A percentile compares a stretch with the other conserved stretches of the same genome.
These are phyloP conservation scores for Aspergillus panamensis DNA, from an alignment of 495 filamentous ascomycete species.

Conservation along the genomic window DNA sequence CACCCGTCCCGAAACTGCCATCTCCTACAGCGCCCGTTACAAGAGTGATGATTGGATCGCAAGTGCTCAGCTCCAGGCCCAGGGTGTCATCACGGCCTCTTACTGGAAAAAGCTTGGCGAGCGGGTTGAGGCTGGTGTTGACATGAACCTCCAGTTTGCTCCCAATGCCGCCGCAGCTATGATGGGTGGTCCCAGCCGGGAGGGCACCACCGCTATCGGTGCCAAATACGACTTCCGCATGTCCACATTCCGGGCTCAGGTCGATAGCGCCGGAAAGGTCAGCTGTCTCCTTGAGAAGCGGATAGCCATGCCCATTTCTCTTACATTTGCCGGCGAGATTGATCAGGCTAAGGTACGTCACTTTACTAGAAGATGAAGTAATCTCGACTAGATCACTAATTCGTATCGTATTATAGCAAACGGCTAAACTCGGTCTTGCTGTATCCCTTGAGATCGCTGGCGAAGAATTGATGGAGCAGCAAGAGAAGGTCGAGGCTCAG, in stretches of 20 bases:
- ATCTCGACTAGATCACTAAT: conserved; percentile 8
- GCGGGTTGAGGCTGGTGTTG: conserved; percentile 91
- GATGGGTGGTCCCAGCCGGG: conserved; percentile 70
- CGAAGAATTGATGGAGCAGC: conserved; percentile 89
- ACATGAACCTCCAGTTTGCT: conserved; percentile 82
- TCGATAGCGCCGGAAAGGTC: conserved; percentile 91
- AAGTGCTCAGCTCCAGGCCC: conserved; percentile 76
- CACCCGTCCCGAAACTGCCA: conserved; percentile 74
- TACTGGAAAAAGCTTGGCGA: conserved; percentile 96
- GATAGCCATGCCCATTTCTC: conserved; percentile 79
- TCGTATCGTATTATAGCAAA: conserved; percentile 58
- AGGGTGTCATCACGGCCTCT: conserved; percentile 81
- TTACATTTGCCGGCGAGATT: conserved; percentile 96
- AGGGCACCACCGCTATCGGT: conserved; percentile 85
- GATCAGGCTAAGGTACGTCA: conserved; percentile 86
- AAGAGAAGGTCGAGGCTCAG: conserved; percentile 61
- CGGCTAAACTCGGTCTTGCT: conserved; percentile 89
- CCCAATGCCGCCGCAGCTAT: conserved; percentile 59
- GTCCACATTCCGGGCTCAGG: conserved; percentile 89
- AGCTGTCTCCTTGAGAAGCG: conserved; percentile 93
- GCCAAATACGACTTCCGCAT: conserved; percentile 98
- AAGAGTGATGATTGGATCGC: conserved; percentile 88
- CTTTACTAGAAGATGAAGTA: neutral
- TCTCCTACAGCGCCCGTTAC: conserved; percentile 89
- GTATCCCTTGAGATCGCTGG: conserved; percentile 88